Conservation (phyloP, 495 filamentous ascomycete species). For the Opeltia flavorubescens region DNA sequence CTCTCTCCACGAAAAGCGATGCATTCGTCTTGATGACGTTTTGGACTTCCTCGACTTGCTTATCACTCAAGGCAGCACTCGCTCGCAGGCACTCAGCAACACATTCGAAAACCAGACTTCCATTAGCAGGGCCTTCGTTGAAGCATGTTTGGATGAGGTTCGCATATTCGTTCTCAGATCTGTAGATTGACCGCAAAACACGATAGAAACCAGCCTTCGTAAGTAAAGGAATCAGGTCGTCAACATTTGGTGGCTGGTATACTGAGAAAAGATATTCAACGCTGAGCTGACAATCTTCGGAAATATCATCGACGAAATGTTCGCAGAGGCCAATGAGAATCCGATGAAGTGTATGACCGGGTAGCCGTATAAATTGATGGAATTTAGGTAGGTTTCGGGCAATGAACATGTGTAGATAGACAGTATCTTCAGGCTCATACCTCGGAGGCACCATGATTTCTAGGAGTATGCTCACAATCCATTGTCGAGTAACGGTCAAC, state of each 20-base stretch:
- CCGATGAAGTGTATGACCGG: conserved; percentile 69
- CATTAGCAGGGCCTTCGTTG: conserved; percentile 60
- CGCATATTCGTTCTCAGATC: conserved; percentile 63
- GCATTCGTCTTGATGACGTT: conserved; percentile 56
- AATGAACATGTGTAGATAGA: conserved; percentile 96
- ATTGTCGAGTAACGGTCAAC: conserved; percentile 73
- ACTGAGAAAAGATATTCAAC: conserved; percentile 88
- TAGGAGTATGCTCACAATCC: conserved; percentile 73
- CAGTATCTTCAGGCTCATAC: conserved; percentile 67
- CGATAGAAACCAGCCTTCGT: conserved; percentile 75
- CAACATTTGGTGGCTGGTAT: conserved; percentile 76
- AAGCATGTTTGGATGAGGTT: conserved; percentile 71
- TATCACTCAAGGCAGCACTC: conserved; percentile 53
- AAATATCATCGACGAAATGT: conserved; percentile 65
- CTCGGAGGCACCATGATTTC: conserved; percentile 67
- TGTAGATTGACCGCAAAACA: conserved; percentile 84
- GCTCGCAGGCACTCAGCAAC: conserved; percentile 67
- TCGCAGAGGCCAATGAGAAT: conserved; percentile 72
- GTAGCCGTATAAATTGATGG: conserved; percentile 83
- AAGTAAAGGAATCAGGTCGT: conserved; percentile 60
- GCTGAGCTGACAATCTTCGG: conserved; percentile 89
- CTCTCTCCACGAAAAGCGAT: conserved; percentile 50
- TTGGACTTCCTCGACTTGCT: conserved; percentile 62
- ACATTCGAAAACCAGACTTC: conserved; percentile 58
- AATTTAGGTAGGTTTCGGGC: conserved; percentile 94